These are phyloP conservation scores for Gentiana macrophylla DNA, from an alignment of 257 asterid species.

Conservation along the genomic window DNA sequence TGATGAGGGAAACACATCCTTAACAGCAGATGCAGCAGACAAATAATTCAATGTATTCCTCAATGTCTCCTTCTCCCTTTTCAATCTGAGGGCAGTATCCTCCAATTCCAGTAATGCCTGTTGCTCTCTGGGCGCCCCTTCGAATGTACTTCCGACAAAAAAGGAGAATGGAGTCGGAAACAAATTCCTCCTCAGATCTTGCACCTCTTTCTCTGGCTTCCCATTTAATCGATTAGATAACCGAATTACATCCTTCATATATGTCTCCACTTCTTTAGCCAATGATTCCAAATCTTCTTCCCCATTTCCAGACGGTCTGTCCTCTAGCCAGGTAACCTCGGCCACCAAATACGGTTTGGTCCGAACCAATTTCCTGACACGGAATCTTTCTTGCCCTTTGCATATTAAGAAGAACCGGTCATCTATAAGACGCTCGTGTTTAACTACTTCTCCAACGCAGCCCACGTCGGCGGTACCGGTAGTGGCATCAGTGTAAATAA, in stretches of 20 bases:
- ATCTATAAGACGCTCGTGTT: slow-evolving; percentile 89
- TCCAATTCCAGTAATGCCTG: slow-evolving; percentile 94
- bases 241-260: slow-evolving; percentile 86
- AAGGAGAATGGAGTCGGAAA: slow-evolving; percentile 96
- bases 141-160: slow-evolving; percentile 87
- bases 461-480: slow-evolving; percentile 87
- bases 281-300: slow-evolving; percentile 60
- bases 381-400: slow-evolving; percentile 93
- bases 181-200: slow-evolving; percentile 67
- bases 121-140: slow-evolving; percentile 95
- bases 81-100: slow-evolving; percentile 81
- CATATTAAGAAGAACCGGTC: slow-evolving; percentile 87
- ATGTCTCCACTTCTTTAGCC: slow-evolving; percentile 63
- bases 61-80: slow-evolving; percentile 92
- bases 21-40: slow-evolving; percentile 93
- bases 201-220: slow-evolving; percentile 73
- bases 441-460: slow-evolving; percentile 89
- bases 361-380: slow-evolving; percentile 61
- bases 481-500: slow-evolving; percentile 75
- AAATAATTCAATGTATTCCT: slow-evolving; percentile 85
- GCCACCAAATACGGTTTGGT: slow-evolving; percentile 88
- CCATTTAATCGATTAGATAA: slow-evolving; percentile 79
- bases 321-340: slow-evolving; percentile 92
- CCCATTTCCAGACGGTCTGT: slow-evolving; percentile 61
- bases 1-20: slow-evolving; percentile 88